Base-by-base conservation (phyloP, 768 basidiomycete species). In the Boletus coccyginus region DNA sequence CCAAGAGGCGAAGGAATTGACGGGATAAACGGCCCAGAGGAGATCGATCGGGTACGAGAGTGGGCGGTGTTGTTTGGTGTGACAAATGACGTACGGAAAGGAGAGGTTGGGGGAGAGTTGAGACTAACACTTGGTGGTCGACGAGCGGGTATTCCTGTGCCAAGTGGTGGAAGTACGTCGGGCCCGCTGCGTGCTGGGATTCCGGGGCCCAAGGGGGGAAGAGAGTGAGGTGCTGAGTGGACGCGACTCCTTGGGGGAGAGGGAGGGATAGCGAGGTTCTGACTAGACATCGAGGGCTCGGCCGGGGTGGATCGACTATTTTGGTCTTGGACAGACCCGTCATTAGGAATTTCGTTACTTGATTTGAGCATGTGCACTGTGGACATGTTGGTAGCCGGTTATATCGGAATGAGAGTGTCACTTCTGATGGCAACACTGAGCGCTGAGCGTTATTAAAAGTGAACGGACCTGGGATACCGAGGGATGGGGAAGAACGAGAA, bases 351-450 rank as follows among this genome's bases (percentile, higher is more conserved):
- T 52, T 77, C 78, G 56, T 69, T 73, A 64, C 81, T 81, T 6
- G 77, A 75, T 65, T 77, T 79, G 55, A 78, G 73, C 59, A 74
- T 64, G 63, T 81, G 81, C 42, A 76, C 60, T 17, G 57, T 16
- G 40, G 61, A 55, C 57, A 59, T 59, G 38, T 21, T 39, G 50
- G 35, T 24, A 17, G 31, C 46, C 49, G 32, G 21, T 38, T 49
- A 44, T n/a, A 45, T 46, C 32, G 51, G 46, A 45, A 29, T 32
- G 21, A 44, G 41, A 36, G 9, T 46, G 3, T n/a, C 10, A 24
- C 38, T 19, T 24, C 43, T 42, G 52, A 52, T 45, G 51, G 29
- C 12, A 19, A 44, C 44, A 48, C n/a, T n/a, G n/a, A 38, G 46
- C 17, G 5, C 35, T 5, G 11, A 44, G 52, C n/a, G 54, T 29